Evolutionary conservation across 2,329 filamentous ascomycete species (phyloP), one percentile per base, ranked within the genome.

Genomic region (Elsinoe australis): DNA sequence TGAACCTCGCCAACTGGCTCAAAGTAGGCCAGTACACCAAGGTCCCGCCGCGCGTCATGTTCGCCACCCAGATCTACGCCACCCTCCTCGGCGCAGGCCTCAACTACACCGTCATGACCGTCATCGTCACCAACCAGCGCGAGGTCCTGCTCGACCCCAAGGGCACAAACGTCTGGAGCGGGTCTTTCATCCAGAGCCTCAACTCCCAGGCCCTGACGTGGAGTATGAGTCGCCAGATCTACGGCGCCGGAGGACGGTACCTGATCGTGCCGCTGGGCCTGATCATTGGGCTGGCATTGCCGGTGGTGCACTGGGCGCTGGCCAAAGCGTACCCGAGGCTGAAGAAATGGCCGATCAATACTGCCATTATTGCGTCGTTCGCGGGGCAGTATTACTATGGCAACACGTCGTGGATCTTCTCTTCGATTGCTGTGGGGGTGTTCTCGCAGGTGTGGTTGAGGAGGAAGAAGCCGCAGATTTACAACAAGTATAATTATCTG

Each of bases 81-180:
- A 78, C 74, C 0, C 55, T 78, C 1, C 61, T 79, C 0, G 75
- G 75, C 5, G 74, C 68, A 0, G 72, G 71, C 44, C 57, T 78
- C 56, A 76, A 75, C 62, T 78, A 77, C 49, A 72, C 67, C 8
- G 67, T 78, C 42, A 78, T 79, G 75, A 71, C 69, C 9, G 35
- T 35, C 14, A 51, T 51, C 21, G 44, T 49, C 3, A 51, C 49
- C 7, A 51, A 47, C 34, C 33, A 51, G 12, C 35, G 49, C 19
- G 49, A 51, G n/a, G 38, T 50, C n/a, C 44, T 51, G 2, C 45
- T 51, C 18, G 35, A 42, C 15, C 35, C 35, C 5, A 34, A 51
- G 22, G 49, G 49, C 28, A 45, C 41, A 26, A 51, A 32, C 24
- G 45, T 51, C 45, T 51, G 49, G 49, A 45, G 35, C 17, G 48